Evolutionary conservation across 2,329 filamentous ascomycete species (phyloP).

Genomic region (Fusarium fujikuroi): DNA sequence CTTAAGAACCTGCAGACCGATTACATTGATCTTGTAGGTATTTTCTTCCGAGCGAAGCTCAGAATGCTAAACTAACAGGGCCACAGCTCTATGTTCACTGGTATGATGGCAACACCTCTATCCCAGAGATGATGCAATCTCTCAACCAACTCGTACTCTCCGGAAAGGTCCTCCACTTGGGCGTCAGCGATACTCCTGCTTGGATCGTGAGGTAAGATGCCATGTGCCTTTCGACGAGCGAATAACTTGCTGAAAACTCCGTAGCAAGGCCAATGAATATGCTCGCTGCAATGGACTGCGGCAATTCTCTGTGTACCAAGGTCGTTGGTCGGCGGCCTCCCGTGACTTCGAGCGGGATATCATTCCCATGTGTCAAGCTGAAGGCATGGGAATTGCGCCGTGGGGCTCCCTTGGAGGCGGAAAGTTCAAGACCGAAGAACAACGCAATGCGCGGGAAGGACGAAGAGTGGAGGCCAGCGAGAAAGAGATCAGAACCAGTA

Average conservation of each 20-base stretch:
- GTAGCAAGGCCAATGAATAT: slow-evolving; percentile 72
- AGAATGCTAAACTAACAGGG: neutral
- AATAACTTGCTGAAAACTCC: slow-evolving; percentile 12
- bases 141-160: slow-evolving; percentile 68
- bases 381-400: slow-evolving; percentile 65
- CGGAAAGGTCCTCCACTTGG: slow-evolving; percentile 74
- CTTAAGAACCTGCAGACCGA: slow-evolving; percentile 71
- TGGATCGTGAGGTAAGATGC: slow-evolving; percentile 67
- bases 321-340: slow-evolving; percentile 53
- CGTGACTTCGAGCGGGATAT: slow-evolving; percentile 57
- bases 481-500: slow-evolving; percentile 62
- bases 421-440: slow-evolving; percentile 55
- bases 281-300: slow-evolving; percentile 76
- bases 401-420: slow-evolving; percentile 68
- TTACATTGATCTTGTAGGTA: slow-evolving; percentile 72
- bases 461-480: slow-evolving; percentile 56
- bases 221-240: neutral
- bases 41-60: neutral
- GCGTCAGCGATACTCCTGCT: slow-evolving; percentile 74
- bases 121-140: slow-evolving; percentile 75
- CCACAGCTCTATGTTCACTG: slow-evolving; percentile 68
- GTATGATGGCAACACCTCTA: slow-evolving; percentile 76
- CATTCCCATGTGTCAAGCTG: slow-evolving; percentile 56
- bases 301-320: slow-evolving; percentile 68
- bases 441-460: slow-evolving; percentile 50